Percentiles rank a stretch among this genome's conserved stretches.
Evolutionary conservation across 179 eudicot species (phyloP).

Genomic region (Beta lomatogona): DNA sequence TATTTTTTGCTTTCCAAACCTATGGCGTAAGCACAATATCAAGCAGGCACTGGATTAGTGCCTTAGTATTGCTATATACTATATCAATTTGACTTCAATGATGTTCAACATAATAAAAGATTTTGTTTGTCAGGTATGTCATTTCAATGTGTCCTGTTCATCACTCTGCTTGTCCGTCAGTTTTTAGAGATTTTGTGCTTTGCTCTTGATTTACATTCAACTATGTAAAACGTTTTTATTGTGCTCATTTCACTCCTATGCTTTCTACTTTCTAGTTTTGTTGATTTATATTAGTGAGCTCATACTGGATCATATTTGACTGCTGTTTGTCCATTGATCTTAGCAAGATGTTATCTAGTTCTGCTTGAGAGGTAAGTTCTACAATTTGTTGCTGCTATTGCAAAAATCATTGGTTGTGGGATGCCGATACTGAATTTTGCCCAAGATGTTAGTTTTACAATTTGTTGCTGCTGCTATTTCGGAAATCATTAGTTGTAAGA

Average conservation of each 20-base stretch:
- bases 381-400: neutral
- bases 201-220: neutral
- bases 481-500: neutral
- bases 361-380: too few relatives aligned
- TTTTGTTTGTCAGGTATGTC: neutral
- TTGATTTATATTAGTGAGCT: neutral
- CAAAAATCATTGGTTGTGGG: neutral
- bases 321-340: too few relatives aligned
- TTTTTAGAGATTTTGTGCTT: neutral
- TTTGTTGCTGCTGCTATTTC: neutral
- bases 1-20: constrained; percentile 25
- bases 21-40: constrained; percentile 16
- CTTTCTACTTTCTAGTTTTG: neutral
- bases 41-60: constrained; percentile 31
- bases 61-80: constrained; percentile 2
- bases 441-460: neutral
- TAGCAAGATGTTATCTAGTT: too few relatives aligned
- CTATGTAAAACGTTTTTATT: neutral
- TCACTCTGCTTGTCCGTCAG: neutral
- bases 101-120: constrained; percentile 8
- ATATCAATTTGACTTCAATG: neutral
- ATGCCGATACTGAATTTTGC: neutral
- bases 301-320: neutral
- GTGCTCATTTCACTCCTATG: neutral
- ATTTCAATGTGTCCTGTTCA: neutral